Evolutionary conservation across 192 early-diverging fungal species (phyloP).

Genomic region (Linnemannia zychae): DNA sequence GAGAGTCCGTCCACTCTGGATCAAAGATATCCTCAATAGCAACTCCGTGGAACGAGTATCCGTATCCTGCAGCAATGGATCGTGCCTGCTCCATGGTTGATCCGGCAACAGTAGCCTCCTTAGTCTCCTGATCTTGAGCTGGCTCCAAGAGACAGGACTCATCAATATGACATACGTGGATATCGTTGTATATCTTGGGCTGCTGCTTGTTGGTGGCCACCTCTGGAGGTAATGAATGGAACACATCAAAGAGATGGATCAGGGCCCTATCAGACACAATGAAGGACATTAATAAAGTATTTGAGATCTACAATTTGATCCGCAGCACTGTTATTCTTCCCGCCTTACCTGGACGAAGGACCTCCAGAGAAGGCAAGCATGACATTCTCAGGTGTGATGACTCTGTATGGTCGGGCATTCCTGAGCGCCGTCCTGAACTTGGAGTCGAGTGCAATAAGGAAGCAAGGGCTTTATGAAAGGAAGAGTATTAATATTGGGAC

Average conservation of each 20-base stretch:
- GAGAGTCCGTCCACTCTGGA: slow-evolving; percentile 54
- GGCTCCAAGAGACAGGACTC: slow-evolving; percentile 67
- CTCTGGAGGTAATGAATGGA: slow-evolving; percentile 66
- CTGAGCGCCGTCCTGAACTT: slow-evolving; percentile 78
- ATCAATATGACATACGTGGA: slow-evolving; percentile 86
- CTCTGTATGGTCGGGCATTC: slow-evolving; percentile 60
- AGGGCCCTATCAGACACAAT: slow-evolving; percentile 63
- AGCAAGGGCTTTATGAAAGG: slow-evolving; percentile 68
- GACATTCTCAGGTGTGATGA: slow-evolving; percentile 64
- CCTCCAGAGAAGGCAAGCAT: slow-evolving; percentile 92
- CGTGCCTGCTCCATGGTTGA: slow-evolving; percentile 54
- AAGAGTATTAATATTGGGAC: background rate
- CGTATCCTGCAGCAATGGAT: slow-evolving; percentile 56
- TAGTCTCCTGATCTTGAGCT: slow-evolving; percentile 4
- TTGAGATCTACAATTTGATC: no score
- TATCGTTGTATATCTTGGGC: slow-evolving; percentile 64
- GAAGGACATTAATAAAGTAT: background rate
- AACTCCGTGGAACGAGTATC: slow-evolving; percentile 58
- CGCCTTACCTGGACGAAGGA: slow-evolving; percentile 74
- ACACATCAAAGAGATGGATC: slow-evolving; percentile 73
- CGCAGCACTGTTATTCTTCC: background rate
- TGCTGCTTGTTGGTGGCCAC: slow-evolving; percentile 69
- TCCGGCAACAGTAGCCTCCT: slow-evolving; percentile 11
- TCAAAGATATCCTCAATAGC: slow-evolving; percentile 79
- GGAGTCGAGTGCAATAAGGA: slow-evolving; percentile 72